Base-by-base conservation (phyloP, 331 rosid species). In the Rosa hybrid region DNA sequence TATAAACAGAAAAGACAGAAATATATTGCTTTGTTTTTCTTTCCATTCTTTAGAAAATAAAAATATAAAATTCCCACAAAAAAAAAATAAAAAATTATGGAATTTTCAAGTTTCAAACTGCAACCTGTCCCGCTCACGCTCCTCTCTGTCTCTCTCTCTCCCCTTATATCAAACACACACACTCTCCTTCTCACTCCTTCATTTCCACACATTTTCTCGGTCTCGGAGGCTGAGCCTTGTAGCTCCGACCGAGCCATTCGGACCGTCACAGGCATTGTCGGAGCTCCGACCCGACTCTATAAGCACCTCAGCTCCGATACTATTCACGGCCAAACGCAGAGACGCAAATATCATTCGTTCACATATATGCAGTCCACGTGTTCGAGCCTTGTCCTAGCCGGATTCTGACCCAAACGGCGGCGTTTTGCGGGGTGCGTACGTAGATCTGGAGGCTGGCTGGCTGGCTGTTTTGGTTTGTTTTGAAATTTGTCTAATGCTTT, bases 91-190 rank as follows among this genome's bases (percentile, higher is more conserved):
- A 30, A 30, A 30, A 30, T 2, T 30, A 30, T 34, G 78, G 76
- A 78, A 45, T 77, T 78, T 82, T 77, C 79, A 77, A 86, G 92
- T 90, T 65, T 89, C 90, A 87, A 93, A 93, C 89, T 74, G 86
- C 82, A 69, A 30, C 67, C 53, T 68, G 83, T 91, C 96, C 97
- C 97, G 94, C 97, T 84, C 90, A 72, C 86, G 82, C 86, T 68
- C 84, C 80, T 9, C 87, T 13, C 42, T 39, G 53, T 20, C 38
- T 42, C 41, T 11, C 12, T 45, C 68, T 25, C 45, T 3, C 7
- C 23, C 53, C 30, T 53, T 85, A 79, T 81, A 82, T 70, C 79
- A 23, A 51, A 42, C 67, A 48, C 76, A 4, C 77, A 11, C 72
- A 13, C 77, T 7, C 64, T 38, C 53, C 3, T 63, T 13, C 54